Evolutionary conservation across 306 rosid genomes (phyloP).

Genomic region (Geum urbanum): DNA sequence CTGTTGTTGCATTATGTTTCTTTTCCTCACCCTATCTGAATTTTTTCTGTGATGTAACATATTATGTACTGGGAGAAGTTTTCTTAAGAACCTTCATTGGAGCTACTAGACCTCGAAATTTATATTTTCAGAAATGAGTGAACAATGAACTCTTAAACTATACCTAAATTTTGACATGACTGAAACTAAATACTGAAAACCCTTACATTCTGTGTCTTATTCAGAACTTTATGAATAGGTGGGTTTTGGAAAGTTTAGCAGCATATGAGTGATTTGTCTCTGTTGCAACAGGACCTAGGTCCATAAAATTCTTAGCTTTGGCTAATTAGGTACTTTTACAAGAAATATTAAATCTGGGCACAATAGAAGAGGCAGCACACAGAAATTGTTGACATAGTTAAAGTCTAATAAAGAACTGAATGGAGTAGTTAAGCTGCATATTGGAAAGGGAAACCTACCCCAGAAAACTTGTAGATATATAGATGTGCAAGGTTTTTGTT

Average conservation of each 20-base stretch:
- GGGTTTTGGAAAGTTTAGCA: background rate
- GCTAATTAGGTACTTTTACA: slow-evolving; percentile 1
- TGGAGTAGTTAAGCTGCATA: background rate
- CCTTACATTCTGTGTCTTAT: slow-evolving; percentile 17
- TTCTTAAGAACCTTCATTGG: background rate
- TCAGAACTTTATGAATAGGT: slow-evolving; percentile 1
- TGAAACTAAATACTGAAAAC: background rate
- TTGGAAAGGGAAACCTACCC: background rate
- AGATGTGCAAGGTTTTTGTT: background rate
- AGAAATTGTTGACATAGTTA: background rate
- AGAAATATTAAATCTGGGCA: slow-evolving; percentile 1
- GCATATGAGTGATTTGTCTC: slow-evolving; percentile 2
- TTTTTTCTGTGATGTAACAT: slow-evolving; percentile 42
- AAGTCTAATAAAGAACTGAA: background rate
- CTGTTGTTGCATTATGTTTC: slow-evolving; percentile 22
- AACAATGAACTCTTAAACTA: too few species aligned
- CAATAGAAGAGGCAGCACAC: background rate
- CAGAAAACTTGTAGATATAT: background rate
- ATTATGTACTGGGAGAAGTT: slow-evolving; percentile 23
- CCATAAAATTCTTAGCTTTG: slow-evolving; percentile 15
- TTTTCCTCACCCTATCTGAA: slow-evolving; percentile 8
- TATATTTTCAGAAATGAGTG: too few species aligned
- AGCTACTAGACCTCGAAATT: background rate
- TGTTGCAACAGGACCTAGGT: slow-evolving; percentile 2
- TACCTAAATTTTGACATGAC: too few species aligned